These are phyloP conservation scores for Ganoderma resinaceum DNA, from an alignment of 1,284 basidiomycete species.

Conservation along the genomic window DNA sequence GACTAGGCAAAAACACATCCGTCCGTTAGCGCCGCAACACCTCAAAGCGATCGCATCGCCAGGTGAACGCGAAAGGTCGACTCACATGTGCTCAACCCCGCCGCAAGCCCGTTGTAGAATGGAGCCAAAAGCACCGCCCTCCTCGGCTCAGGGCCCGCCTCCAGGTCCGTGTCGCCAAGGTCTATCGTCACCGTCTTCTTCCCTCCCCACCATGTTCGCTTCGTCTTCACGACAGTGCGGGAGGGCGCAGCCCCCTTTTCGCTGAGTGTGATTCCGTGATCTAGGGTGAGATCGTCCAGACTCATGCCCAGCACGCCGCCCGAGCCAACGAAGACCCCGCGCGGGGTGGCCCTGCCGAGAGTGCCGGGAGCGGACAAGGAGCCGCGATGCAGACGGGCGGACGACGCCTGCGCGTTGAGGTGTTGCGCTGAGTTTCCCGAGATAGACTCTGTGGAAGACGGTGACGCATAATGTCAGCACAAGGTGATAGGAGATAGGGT, in stretches of 20 bases:
- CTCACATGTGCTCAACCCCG: constrained; percentile 46
- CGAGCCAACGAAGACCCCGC: constrained; percentile 34
- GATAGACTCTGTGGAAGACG: constrained; percentile 33
- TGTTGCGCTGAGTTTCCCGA: constrained; percentile 40
- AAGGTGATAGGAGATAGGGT: background rate
- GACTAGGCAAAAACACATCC: constrained; percentile 35
- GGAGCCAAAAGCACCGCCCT: constrained; percentile 53
- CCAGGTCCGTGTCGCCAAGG: constrained; percentile 34
- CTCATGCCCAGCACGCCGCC: constrained; percentile 31
- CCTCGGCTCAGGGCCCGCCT: constrained; percentile 41
- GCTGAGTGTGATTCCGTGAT: constrained; percentile 14
- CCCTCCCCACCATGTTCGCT: constrained; percentile 45
- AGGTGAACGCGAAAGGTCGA: constrained; percentile 2
- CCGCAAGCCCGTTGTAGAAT: constrained; percentile 54
- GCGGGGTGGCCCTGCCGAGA: constrained; percentile 37
- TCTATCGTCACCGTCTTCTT: constrained; percentile 40
- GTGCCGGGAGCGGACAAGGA: constrained; percentile 22
- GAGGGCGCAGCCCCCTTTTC: constrained; percentile 44
- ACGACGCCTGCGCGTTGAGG: constrained; percentile 36
- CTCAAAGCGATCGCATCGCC: background rate
- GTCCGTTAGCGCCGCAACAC: background rate
- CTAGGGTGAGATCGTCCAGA: constrained; percentile 34
- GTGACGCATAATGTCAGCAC: background rate
- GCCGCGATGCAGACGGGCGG: constrained; percentile 25
- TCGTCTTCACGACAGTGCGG: constrained; percentile 32